phyloP scores from a whole-genome alignment of 305 asterid genomes.

The Fraxinus latifolia region DNA sequence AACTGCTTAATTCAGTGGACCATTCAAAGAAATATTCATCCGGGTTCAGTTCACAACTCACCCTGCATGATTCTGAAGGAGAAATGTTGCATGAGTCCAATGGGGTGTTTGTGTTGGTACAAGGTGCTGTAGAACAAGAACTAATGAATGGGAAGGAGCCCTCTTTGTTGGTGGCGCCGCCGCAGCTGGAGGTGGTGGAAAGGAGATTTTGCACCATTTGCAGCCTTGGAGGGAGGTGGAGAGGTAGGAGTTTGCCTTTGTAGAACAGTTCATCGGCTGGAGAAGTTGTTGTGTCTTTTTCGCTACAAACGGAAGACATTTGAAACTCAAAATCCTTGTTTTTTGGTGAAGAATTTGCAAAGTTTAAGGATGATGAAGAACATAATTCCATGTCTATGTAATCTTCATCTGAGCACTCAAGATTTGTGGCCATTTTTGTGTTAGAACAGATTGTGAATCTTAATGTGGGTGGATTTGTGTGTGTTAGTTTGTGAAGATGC shows the following conservation, averaged over 20 bases:
- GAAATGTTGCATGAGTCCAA: slow-evolving; percentile 28
- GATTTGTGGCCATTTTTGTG: slow-evolving; percentile 36
- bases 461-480: slow-evolving; percentile 4
- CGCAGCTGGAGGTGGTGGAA: slow-evolving; percentile 26
- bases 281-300: slow-evolving; percentile 32
- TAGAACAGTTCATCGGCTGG: slow-evolving; percentile 89
- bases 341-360: slow-evolving; percentile 31
- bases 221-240: slow-evolving; percentile 62
- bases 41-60: slow-evolving; percentile 67
- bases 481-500: slow-evolving; percentile 15
- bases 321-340: slow-evolving; percentile 83
- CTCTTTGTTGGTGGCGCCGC: slow-evolving; percentile 18
- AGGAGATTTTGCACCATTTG: slow-evolving; percentile 58
- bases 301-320: slow-evolving; percentile 38
- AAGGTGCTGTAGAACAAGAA: slow-evolving; percentile 15
- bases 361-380: slow-evolving; percentile 27
- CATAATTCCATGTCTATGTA: slow-evolving; percentile 75
- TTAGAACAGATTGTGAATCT: background rate
- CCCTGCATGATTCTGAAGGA: slow-evolving; percentile 77
- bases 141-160: slow-evolving; percentile 15
- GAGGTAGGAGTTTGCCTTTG: slow-evolving; percentile 89
- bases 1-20: slow-evolving; percentile 58
- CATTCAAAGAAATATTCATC: slow-evolving; percentile 71
- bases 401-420: slow-evolving; percentile 41
- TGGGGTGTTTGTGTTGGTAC: background rate